phyloP scores from a whole-genome alignment of 345 rosid species.

The Melastoma malabathricum region DNA sequence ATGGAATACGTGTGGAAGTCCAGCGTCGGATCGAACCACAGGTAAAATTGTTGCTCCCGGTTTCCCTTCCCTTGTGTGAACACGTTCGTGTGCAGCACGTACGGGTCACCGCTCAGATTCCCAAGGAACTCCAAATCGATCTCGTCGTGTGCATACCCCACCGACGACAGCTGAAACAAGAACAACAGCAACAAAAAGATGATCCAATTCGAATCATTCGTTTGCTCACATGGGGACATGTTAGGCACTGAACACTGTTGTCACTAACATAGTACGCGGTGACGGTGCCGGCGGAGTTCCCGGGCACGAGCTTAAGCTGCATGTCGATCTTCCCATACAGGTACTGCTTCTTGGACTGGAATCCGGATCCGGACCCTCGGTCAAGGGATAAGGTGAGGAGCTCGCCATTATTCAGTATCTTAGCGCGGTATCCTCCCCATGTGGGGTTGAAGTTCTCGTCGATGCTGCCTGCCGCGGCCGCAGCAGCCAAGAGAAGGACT shows the following conservation, averaged over 20 bases:
- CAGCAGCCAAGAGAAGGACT: background rate
- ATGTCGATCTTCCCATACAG: slow-evolving; percentile 13
- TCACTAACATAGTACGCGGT: slow-evolving; percentile 15
- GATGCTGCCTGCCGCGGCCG: slow-evolving; percentile 14
- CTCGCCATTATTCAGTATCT: slow-evolving; percentile 11
- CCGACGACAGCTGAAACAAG: slow-evolving; percentile 27
- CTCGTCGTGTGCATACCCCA: slow-evolving; percentile 37
- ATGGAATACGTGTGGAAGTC: slow-evolving; percentile 56
- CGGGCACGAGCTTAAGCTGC: slow-evolving; percentile 16
- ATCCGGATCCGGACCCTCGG: slow-evolving; percentile 14
- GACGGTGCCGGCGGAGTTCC: slow-evolving; percentile 23
- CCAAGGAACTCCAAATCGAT: slow-evolving; percentile 68
- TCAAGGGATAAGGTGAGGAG: slow-evolving; percentile 12
- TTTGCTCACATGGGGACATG: too few species aligned
- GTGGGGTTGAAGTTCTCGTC: slow-evolving; percentile 10
- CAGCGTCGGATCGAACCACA: slow-evolving; percentile 53
- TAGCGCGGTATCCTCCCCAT: slow-evolving; percentile 14
- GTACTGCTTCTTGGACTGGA: slow-evolving; percentile 12
- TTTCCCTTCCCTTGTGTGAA: slow-evolving; percentile 45
- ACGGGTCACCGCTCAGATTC: slow-evolving; percentile 44
- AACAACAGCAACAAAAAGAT: background rate
- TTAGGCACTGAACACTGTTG: too few species aligned
- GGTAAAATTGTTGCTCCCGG: slow-evolving; percentile 48
- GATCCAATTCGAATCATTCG: background rate
- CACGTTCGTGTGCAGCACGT: slow-evolving; percentile 51